Evolutionary conservation across 164 flowering plant genomes (phyloP), one percentile per base, ranked within the genome.

Genomic region (Chimonanthus praecox): DNA sequence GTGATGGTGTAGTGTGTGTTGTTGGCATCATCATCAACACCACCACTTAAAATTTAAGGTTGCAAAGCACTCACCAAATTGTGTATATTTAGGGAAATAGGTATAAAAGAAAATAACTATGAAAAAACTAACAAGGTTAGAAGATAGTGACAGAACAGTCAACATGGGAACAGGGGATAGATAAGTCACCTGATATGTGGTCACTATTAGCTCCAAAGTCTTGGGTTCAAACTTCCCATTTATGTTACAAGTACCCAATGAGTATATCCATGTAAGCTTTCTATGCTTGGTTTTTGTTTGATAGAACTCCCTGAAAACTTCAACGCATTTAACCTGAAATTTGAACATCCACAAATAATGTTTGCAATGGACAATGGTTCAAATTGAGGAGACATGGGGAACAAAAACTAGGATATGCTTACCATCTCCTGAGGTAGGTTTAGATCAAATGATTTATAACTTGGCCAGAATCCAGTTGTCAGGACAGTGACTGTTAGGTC

Each of bases 211-310:
- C 82, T 94, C 98, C 61, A 92, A 85, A 13, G 90, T 82, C 78
- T 92, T 94, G 6, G 84, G 78, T 10, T 85, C 97, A 83, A 94
- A 92, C 78, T 89, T 92, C 8, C 97, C 97, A 74, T 72, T 87
- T 48, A 94, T 77, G 78, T 89, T 87, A 78, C 97, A 92, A 43
- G 89, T 94, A 21, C 97, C 98, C 78, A 94, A 70, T 2, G 98
- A 94, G 80, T 89, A 92, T 71, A 92, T 90, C 97, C 98, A 94
- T 13, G 97, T 91, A 45, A 94, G 94, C 69, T 94, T 94, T 73
- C 97, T 80, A 80, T 88, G 92, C 74, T 92, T 90, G 1, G 98
- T 91, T 81, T 91, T 92, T 50, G 92, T 84, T 70, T 89, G 87
- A 73, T 92, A 94, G 78, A 89, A 94, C 72, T 87, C 94, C 80